A percentile compares a stretch with the other conserved stretches of the same genome.
phyloP scores from a whole-genome alignment of 495 filamentous ascomycete genomes.

The Aspergillus olivimuriae region DNA sequence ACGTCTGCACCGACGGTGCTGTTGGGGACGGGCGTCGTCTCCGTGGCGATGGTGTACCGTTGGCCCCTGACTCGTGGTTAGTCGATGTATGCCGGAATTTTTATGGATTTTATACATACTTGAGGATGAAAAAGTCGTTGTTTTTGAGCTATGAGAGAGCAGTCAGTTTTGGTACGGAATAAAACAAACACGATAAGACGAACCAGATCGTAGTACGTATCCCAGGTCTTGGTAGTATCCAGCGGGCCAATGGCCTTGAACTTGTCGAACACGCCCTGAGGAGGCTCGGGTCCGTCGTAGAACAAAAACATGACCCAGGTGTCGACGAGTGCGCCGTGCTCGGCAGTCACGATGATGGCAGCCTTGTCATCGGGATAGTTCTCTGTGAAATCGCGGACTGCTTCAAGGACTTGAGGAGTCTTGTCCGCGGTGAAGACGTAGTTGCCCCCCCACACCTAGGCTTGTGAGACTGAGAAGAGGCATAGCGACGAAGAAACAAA shows the following conservation, averaged over 20 bases:
- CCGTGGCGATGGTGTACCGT: constrained; percentile 50
- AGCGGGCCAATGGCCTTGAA: constrained; percentile 46
- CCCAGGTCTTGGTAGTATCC: constrained; percentile 44
- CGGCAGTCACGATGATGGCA: constrained; percentile 47
- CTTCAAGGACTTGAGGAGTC: constrained; percentile 36
- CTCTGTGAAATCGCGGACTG: constrained; percentile 46
- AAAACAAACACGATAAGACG: constrained; percentile 6
- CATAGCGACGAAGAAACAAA: background rate
- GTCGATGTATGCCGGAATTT: background rate
- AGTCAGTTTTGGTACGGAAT: background rate
- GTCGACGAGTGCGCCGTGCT: constrained; percentile 44
- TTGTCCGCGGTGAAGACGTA: constrained; percentile 39
- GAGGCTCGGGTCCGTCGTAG: constrained; percentile 53
- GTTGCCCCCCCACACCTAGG: constrained; percentile 47
- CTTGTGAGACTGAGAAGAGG: background rate
- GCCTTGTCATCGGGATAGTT: constrained; percentile 47
- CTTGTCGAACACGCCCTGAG: constrained; percentile 47
- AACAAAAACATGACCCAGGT: constrained; percentile 58
- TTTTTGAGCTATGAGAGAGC: constrained; percentile 19
- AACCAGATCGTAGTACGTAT: constrained; percentile 46
- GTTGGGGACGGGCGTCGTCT: constrained; percentile 49
- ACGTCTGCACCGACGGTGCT: constrained; percentile 31
- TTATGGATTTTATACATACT: constrained; percentile 15
- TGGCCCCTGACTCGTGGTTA: constrained; percentile 28
- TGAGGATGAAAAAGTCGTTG: constrained; percentile 33